phyloP scores from a whole-genome alignment of 2,329 filamentous ascomycete species.

The Geoglossum cookeanum region DNA sequence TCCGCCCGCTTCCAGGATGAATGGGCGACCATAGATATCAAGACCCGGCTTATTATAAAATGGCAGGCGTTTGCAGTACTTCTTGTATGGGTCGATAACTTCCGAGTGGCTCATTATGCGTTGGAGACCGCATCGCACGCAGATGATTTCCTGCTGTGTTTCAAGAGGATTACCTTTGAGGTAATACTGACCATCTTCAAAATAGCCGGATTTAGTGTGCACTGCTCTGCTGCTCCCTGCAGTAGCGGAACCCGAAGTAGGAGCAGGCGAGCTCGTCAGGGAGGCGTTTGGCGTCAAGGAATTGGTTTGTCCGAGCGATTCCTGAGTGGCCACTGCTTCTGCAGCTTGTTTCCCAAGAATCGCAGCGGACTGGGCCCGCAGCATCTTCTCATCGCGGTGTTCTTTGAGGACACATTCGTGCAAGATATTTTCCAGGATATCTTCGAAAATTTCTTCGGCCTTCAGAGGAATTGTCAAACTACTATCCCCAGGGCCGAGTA shows the following conservation, averaged over 20 bases:
- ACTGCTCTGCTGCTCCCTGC: slow-evolving; percentile 9
- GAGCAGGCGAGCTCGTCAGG: slow-evolving; percentile 32
- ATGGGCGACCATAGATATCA: slow-evolving; percentile 70
- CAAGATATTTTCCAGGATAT: slow-evolving; percentile 57
- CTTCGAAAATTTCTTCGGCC: slow-evolving; percentile 51
- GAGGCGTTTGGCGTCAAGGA: slow-evolving; percentile 35
- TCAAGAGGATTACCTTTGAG: slow-evolving; percentile 55
- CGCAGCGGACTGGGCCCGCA: slow-evolving; percentile 44
- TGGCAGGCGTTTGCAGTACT: slow-evolving; percentile 63
- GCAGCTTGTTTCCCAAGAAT: slow-evolving; percentile 41
- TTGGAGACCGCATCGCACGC: slow-evolving; percentile 23
- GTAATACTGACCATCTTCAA: slow-evolving; percentile 48
- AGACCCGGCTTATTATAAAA: slow-evolving; percentile 59
- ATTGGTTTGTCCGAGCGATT: slow-evolving; percentile 17
- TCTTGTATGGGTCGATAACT: slow-evolving; percentile 45
- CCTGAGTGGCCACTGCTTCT: slow-evolving; percentile 14
- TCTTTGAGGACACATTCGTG: slow-evolving; percentile 55
- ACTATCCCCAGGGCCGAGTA: not conserved
- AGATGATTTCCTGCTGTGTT: slow-evolving; percentile 52
- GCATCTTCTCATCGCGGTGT: slow-evolving; percentile 61
- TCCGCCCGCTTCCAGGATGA: slow-evolving; percentile 55
- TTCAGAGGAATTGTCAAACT: slow-evolving; percentile 15
- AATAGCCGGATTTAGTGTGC: slow-evolving; percentile 47
- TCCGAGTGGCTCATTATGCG: slow-evolving; percentile 3
- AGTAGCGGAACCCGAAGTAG: slow-evolving; percentile 29